phyloP scores from a whole-genome alignment of 208 protist genomes.

The Trypanosoma melophagium region DNA sequence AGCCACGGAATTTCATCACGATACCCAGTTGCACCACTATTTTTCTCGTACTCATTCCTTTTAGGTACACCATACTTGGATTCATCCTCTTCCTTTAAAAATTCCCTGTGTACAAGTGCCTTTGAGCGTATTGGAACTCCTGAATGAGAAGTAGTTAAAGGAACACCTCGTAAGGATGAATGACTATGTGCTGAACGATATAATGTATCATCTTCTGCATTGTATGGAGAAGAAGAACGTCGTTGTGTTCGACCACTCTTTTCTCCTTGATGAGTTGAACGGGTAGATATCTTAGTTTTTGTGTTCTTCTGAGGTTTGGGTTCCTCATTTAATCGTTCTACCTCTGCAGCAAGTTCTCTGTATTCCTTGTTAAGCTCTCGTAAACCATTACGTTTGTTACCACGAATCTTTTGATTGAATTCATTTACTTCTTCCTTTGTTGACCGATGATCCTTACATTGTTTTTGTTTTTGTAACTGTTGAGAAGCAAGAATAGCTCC shows the following conservation, averaged over 20 bases:
- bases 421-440: neutral
- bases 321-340: slow-evolving; percentile 21
- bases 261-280: neutral
- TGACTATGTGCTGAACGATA: slow-evolving; percentile 23
- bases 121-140: neutral
- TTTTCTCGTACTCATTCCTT: neutral
- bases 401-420: neutral
- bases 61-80: neutral
- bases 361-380: slow-evolving; percentile 19
- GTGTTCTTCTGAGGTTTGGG: neutral
- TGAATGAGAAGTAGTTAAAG: neutral
- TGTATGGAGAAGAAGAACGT: neutral
- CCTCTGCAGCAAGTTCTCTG: slow-evolving; percentile 13
- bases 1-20: slow-evolving; percentile 14
- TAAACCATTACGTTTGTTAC: neutral
- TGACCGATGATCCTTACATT: neutral
- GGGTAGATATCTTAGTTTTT: neutral
- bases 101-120: neutral
- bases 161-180: slow-evolving; percentile 9
- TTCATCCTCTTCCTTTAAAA: neutral
- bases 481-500: slow-evolving; percentile 22
- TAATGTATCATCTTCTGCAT: slow-evolving; percentile 19
- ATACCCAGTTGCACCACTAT: neutral
- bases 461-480: slow-evolving; percentile 16
- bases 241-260: neutral